Evolutionary conservation across 768 basidiomycete species (phyloP).

Genomic region (Rhodotorula babjevae): DNA sequence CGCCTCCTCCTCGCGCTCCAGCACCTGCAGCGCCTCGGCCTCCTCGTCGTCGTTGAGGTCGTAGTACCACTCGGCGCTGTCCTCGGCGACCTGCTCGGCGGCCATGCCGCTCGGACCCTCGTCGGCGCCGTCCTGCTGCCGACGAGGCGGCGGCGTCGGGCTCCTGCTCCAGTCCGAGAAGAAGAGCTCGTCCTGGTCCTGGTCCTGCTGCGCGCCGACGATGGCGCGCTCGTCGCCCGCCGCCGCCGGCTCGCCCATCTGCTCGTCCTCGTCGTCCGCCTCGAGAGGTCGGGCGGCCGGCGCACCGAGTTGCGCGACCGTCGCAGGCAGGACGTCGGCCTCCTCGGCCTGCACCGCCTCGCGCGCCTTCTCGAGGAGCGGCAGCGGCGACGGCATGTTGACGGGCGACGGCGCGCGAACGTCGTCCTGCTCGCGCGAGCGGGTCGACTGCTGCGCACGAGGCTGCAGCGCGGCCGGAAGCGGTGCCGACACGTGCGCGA

Average conservation of each 20-base stretch:
- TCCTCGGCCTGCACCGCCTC: conserved; percentile 3
- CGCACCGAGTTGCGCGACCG: background rate
- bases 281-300: background rate
- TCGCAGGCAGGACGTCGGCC: background rate
- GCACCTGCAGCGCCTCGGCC: conserved; percentile 70
- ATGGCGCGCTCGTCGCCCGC: too few species aligned
- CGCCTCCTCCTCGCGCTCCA: conserved; percentile 55
- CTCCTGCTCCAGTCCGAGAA: conserved; percentile 50
- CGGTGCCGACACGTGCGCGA: background rate
- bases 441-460: too few species aligned
- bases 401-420: background rate
- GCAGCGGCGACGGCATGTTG: background rate
- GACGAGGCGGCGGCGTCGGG: conserved; percentile 46
- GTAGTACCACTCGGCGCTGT: conserved; percentile 6
- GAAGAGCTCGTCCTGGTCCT: conserved; percentile 39
- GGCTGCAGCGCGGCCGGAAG: background rate
- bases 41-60: conserved; percentile 44
- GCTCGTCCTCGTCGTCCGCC: background rate
- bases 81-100: background rate
- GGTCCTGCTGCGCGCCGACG: background rate
- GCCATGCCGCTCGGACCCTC: background rate
- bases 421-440: background rate
- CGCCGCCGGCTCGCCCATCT: background rate
- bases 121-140: background rate
- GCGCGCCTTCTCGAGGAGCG: conserved; percentile 2